phyloP scores from a whole-genome alignment of 768 basidiomycete species.

The Russula sp. region DNA sequence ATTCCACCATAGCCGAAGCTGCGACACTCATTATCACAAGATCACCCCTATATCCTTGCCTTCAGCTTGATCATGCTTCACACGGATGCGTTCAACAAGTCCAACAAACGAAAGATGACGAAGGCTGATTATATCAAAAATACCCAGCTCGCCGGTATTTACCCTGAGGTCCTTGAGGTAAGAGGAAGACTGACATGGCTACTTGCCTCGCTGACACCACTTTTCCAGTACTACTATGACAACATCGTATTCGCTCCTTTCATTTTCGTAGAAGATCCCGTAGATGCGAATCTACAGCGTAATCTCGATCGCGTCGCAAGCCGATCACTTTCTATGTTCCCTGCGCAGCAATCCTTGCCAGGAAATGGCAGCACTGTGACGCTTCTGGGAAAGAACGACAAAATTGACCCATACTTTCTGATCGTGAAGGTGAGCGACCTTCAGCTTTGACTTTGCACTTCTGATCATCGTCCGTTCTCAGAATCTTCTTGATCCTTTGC shows the following conservation, averaged over 20 bases:
- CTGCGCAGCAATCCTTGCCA: conserved; percentile 33
- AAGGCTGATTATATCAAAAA: conserved; percentile 94
- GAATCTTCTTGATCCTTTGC: conserved; percentile 67
- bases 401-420: conserved; percentile 89
- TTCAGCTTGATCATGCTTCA: conserved; percentile 99
- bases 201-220: background rate
- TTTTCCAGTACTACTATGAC: conserved; percentile 83
- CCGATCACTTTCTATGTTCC: conserved; percentile 42
- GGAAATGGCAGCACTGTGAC: conserved; percentile 38
- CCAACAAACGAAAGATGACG: conserved; percentile 96
- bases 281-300: conserved; percentile 62
- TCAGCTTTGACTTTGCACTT: conserved; percentile 8
- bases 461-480: conserved; percentile 34
- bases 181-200: conserved; percentile 33
- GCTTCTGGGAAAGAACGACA: conserved; percentile 55
- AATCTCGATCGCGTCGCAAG: conserved; percentile 43
- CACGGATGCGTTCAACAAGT: conserved; percentile 97
- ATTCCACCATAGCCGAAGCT: conserved; percentile 1
- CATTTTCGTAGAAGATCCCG: conserved; percentile 90
- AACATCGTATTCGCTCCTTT: conserved; percentile 96
- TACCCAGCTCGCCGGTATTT: conserved; percentile 80
- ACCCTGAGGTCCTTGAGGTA: conserved; percentile 83
- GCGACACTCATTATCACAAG: conserved; percentile 41
- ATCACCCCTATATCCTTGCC: conserved; percentile 92
- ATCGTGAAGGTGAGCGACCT: conserved; percentile 66